These are phyloP conservation scores for Exobasidium cylindrosporum DNA, from an alignment of 1,284 basidiomycete species.

Conservation along the genomic window DNA sequence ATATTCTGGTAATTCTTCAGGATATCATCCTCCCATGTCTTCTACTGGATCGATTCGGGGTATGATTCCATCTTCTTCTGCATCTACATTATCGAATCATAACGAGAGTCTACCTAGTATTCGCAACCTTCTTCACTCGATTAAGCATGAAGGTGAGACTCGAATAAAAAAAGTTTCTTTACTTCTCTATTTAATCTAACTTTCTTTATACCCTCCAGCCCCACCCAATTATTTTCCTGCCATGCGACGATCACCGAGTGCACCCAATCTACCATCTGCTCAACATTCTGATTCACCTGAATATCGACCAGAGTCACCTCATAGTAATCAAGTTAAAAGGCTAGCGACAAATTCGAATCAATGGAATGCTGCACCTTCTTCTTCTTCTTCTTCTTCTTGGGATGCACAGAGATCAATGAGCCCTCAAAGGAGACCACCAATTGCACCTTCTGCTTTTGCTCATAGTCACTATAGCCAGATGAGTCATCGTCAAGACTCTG, in stretches of 20 bases:
- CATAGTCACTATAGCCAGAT: not conserved
- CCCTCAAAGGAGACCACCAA: not conserved
- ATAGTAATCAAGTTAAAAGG: not conserved
- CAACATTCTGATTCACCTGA: not conserved
- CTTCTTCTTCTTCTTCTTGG: not conserved
- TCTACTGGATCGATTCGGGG: no score
- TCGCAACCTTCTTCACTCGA: not conserved
- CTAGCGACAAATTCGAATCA: not conserved
- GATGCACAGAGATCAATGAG: constrained; percentile 1
- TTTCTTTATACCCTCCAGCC: not conserved
- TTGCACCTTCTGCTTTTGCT: constrained; percentile 4
- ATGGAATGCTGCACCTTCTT: not conserved
- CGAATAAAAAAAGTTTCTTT: no score
- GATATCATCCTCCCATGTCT: no score
- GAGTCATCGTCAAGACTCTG: not conserved
- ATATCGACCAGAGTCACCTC: constrained; percentile 2
- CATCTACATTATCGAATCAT: not conserved
- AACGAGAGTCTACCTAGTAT: not conserved
- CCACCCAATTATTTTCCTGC: not conserved
- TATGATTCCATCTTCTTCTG: not conserved
- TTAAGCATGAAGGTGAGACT: not conserved
- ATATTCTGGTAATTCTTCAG: not conserved
- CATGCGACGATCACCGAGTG: not conserved
- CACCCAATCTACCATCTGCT: not conserved
- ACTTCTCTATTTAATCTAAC: no score